Conservation (phyloP, 2,329 filamentous ascomycete species). For the Sarocladium oryzae region DNA sequence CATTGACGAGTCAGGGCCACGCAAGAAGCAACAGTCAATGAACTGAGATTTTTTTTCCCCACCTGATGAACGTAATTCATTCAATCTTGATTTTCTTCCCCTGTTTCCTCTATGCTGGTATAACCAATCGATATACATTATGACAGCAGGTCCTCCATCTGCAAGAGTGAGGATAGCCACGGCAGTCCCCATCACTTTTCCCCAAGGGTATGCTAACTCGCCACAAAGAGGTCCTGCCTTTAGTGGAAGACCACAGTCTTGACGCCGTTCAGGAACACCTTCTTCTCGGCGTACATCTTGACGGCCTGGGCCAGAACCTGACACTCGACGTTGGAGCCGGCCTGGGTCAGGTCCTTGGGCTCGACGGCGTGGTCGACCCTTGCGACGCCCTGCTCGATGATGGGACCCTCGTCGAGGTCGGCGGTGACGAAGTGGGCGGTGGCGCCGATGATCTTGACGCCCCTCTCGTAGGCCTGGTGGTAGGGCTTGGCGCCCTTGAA, state of each 20-base stretch:
- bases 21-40: too few species aligned
- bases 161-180: too few species aligned
- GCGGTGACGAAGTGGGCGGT: conserved; percentile 83
- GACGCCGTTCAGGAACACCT: conserved; percentile 69
- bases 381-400: conserved; percentile 78
- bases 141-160: too few species aligned
- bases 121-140: too few species aligned
- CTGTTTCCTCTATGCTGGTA: too few species aligned
- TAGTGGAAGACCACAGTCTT: conserved; percentile 72
- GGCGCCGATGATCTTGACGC: conserved; percentile 83
- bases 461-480: conserved; percentile 79
- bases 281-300: conserved; percentile 75
- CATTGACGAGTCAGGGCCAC: too few species aligned
- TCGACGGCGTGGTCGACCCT: conserved; percentile 72
- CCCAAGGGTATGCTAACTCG: too few species aligned
- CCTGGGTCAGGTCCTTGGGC: conserved; percentile 68
- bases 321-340: conserved; percentile 78
- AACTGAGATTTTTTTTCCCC: too few species aligned
- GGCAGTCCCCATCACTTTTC: too few species aligned
- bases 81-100: too few species aligned
- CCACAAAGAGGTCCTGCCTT: too few species aligned
- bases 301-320: conserved; percentile 76
- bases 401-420: conserved; percentile 78
- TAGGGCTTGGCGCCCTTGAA: conserved; percentile 89
- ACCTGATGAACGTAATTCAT: too few species aligned